phyloP scores from a whole-genome alignment of 108 stramenopile genomes.

The Pelagomonas calceolata region DNA sequence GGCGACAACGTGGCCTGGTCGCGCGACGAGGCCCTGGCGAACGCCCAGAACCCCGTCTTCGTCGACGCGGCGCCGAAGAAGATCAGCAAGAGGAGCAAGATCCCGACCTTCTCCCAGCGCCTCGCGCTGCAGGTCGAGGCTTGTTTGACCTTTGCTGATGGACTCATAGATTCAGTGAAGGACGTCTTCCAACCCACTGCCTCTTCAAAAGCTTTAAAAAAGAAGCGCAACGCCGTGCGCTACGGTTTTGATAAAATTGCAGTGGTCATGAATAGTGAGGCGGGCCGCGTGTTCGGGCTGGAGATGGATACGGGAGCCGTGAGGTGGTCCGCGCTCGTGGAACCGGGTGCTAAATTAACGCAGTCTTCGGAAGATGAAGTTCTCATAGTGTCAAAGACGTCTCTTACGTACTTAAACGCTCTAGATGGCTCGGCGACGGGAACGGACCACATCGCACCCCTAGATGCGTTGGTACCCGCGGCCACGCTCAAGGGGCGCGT shows the following conservation, averaged over 20 bases:
- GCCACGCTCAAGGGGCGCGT: no score
- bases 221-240: background rate
- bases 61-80: background rate
- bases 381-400: no score
- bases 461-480: no score
- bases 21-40: background rate
- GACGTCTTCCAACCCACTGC: background rate
- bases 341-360: background rate
- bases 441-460: no score
- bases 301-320: background rate
- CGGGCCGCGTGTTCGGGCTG: background rate
- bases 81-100: background rate
- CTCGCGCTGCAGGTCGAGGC: background rate
- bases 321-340: background rate
- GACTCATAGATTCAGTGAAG: background rate
- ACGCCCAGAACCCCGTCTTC: background rate
- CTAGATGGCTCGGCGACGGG: no score
- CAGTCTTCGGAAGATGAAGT: background rate
- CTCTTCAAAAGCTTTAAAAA: background rate
- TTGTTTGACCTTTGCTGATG: background rate
- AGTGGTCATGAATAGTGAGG: background rate
- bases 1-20: background rate
- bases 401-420: no score
- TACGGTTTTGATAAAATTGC: background rate
- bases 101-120: background rate